Evolutionary conservation across 148 eudicot genomes (phyloP).

Genomic region (Tetragonia tetragonoides): DNA sequence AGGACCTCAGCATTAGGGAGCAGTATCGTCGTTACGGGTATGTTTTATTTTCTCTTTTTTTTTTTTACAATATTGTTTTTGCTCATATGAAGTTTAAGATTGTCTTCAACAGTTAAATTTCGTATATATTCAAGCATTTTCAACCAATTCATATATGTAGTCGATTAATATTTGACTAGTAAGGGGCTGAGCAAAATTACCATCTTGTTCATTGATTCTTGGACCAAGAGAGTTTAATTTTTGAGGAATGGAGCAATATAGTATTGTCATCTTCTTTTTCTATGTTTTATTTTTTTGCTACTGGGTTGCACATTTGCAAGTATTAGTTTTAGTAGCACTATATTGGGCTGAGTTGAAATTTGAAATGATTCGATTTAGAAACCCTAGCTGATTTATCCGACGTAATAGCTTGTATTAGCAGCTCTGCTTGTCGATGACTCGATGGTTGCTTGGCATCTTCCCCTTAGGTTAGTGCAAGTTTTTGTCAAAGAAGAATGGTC

Average conservation of each 20-base stretch:
- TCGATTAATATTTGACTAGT: neutral
- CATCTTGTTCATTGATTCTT: neutral
- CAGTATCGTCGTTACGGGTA: slow-evolving; percentile 93
- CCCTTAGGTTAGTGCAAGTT: no score
- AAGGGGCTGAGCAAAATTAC: neutral
- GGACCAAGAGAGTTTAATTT: neutral
- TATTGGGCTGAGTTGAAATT: neutral
- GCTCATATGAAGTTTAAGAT: neutral
- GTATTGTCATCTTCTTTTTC: no score
- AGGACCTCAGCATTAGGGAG: slow-evolving; percentile 60
- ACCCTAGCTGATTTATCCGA: no score
- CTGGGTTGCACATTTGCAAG: neutral
- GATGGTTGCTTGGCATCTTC: no score
- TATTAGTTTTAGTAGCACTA: neutral
- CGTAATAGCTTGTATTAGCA: no score
- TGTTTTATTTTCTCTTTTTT: neutral
- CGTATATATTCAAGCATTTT: no score
- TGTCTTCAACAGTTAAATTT: slow-evolving; percentile 13
- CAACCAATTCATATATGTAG: neutral
- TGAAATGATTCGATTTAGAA: no score
- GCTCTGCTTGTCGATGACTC: no score
- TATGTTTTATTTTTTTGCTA: neutral
- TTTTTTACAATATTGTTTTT: neutral
- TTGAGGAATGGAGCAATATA: neutral
- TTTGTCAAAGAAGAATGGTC: no score